A percentile compares a stretch with the other conserved stretches of the same genome.
Evolutionary conservation across 2,329 filamentous ascomycete species (phyloP).

Genomic region (Calonectria leucothoes): DNA sequence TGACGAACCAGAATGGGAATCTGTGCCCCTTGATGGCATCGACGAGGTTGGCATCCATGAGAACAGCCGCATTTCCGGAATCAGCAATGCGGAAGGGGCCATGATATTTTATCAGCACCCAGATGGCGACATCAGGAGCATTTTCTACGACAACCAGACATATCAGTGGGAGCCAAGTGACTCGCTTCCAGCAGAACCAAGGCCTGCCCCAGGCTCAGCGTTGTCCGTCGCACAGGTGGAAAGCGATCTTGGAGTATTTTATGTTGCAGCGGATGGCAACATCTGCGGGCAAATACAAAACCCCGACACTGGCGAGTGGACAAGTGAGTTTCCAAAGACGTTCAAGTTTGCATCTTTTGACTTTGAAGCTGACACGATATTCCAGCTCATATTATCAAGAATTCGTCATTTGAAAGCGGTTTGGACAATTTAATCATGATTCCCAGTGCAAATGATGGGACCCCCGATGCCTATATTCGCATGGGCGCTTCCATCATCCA

Average conservation of each 20-base stretch:
- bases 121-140: neutral
- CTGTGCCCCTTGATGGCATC: neutral
- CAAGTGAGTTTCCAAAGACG: neutral
- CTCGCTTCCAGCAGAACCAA: neutral
- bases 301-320: neutral
- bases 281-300: neutral
- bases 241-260: neutral
- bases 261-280: neutral
- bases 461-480: neutral
- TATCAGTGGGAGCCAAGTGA: neutral
- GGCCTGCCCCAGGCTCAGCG: neutral
- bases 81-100: neutral
- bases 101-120: neutral
- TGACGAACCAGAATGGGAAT: neutral
- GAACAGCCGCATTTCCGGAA: neutral
- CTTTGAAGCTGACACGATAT: too few species aligned
- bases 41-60: neutral
- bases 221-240: neutral
- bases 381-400: too few species aligned
- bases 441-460: neutral
- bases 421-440: neutral
- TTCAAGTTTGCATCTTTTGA: neutral
- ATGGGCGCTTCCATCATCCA: neutral
- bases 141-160: neutral
- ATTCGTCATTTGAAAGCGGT: neutral